A percentile compares a stretch with the other conserved stretches of the same genome.
Evolutionary conservation across 2,329 filamentous ascomycete species (phyloP).

Genomic region (Hymenoscyphus infarciens): DNA sequence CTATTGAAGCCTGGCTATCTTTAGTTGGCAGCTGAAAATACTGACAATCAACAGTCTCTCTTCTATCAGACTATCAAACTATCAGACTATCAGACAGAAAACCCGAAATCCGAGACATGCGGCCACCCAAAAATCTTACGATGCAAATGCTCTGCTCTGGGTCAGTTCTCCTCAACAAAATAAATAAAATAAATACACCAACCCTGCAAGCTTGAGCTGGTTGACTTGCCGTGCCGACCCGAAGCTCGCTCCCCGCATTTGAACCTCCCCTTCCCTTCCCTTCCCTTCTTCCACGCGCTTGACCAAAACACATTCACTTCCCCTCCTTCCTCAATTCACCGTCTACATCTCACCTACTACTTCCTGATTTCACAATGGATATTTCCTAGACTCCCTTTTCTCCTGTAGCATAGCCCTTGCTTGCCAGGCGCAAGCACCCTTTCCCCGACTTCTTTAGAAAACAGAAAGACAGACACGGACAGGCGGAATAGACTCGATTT

Average conservation of each 20-base stretch:
- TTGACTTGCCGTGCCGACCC: background rate
- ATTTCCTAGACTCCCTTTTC: constrained; percentile 22
- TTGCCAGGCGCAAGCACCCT: constrained; percentile 26
- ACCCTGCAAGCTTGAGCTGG: no score
- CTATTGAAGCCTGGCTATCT: background rate
- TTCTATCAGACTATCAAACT: no score
- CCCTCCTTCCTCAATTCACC: background rate
- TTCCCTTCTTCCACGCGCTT: background rate
- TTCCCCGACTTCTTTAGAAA: background rate
- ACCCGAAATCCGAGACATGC: background rate
- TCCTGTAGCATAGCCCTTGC: constrained; percentile 15
- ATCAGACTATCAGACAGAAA: no score
- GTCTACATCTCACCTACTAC: constrained; percentile 6
- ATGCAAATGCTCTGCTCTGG: background rate
- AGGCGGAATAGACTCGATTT: constrained; percentile 13
- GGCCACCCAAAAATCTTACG: background rate
- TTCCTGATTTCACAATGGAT: constrained; percentile 25
- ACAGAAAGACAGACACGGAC: constrained; percentile 7
- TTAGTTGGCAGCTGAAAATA: background rate
- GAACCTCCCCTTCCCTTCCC: no score
- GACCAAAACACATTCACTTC: background rate
- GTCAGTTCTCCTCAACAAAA: no score
- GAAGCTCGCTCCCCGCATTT: background rate
- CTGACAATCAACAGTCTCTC: background rate
- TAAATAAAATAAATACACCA: no score